Base-by-base conservation (phyloP, 2,329 filamentous ascomycete species). In the Monascus ruber region DNA sequence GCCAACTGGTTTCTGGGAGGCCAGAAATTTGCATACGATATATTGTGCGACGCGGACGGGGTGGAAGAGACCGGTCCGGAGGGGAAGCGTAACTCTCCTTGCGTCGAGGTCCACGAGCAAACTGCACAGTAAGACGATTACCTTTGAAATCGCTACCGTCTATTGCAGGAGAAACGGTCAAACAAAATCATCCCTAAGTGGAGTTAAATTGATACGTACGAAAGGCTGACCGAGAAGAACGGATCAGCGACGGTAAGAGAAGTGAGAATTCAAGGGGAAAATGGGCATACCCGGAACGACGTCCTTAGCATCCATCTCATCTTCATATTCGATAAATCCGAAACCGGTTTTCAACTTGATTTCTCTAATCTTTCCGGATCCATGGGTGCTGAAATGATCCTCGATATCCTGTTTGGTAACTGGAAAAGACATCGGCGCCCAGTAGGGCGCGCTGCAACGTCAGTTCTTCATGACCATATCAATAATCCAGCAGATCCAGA, bases 331-430 rank as follows among this genome's bases (percentile, higher is more conserved):
- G 63, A 98, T 94, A 73, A 98, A 98, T 63, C 91, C 91, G 62
- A 98, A 98, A 59, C 91, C 91, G 63, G 94, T 96, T 91, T 98
- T 98, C 48, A 98, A 79, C 74, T 98, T 98, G 71, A 98, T 89
- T 72, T 98, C 91, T 52, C 84, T 91, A 63, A 98, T 96, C 65
- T 94, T 87, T 65, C 91, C 91, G 54, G 87, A 89, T 62, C 89
- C 91, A 79, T 95, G 87, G 59, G 81, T 86, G 64, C 82, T 82
- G 70, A 98, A 98, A 68, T 96, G 89, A 56, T 81, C 79, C 70
- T 96, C 88, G 64, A 98, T 83, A 64, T 98, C 89, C 67, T 85
- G 80, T 73, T 96, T 96, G 68, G 88, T 95, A 71, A 85, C 88
- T 93, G 70, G 63, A 63, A 58, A 62, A 56, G 61, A 59, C 48